Evolutionary conservation across 129 eudicot species (phyloP), one percentile per base, ranked within the genome.

Genomic region (Saposhnikovia divaricata): DNA sequence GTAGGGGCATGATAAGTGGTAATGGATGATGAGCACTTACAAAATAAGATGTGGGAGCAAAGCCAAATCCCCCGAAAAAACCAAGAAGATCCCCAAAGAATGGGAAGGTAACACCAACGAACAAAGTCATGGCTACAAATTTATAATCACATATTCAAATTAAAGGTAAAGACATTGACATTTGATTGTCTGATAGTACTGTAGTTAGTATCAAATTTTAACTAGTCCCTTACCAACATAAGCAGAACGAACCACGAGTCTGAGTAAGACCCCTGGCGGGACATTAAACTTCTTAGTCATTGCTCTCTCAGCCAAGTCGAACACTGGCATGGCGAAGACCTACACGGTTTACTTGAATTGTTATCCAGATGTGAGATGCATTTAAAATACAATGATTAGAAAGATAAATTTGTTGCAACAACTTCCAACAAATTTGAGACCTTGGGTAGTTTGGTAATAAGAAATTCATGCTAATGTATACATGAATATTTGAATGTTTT

Each of bases 61-160:
- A 90, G 43, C 97, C 99, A 88, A 95, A 92, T 85, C 99, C 99
- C 68, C 99, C 99, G 50, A 95, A 95, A 81, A 95, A 92, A 59
- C 99, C 99, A 77, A 95, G 99, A 77, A 92, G 95, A 85, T 92
- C 99, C 0, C 97, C 99, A 18, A 95, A 95, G 90, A 95, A 95
- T 46, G 99, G 99, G 79, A 95, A 90, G 12, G 96, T 89, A 73
- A 92, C 96, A 13, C 93, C 99, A 75, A 92, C 12, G 76, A 95
- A 92, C 76, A 92, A 72, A 9, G 99, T 95, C 77, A 95, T 82
- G 40, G 97, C 99, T 95, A 88, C 90, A 87, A 59, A 4, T 13
- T 81, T 66, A 1, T 4, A 23, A 53, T 14, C 12, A 39, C 3
- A 23, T n/a, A 70, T 28, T 11, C 9, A 23, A 44, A 23, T 9